Percentiles rank a stretch among this genome's conserved stretches.
phyloP scores from a whole-genome alignment of 2,329 filamentous ascomycete genomes.

The Metarhizium album region DNA sequence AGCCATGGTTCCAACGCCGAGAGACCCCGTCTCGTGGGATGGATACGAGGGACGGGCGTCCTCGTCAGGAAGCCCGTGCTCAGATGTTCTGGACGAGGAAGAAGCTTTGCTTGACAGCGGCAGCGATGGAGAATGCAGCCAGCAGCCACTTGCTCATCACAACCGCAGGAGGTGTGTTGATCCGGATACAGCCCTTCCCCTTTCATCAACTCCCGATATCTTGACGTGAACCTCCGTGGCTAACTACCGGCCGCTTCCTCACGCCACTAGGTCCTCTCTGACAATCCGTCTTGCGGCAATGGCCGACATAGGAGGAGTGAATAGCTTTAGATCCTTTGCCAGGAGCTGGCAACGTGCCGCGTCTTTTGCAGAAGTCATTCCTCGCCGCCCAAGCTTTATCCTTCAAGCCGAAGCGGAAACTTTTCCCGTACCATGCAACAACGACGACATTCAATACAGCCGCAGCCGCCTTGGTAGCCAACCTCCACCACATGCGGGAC shows the following conservation, averaged over 20 bases:
- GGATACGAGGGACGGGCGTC: conserved; percentile 34
- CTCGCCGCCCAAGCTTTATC: conserved; percentile 65
- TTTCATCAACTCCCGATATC: neutral
- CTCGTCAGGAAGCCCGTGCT: conserved; percentile 31
- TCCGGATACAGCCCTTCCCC: neutral
- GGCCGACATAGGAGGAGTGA: conserved; percentile 74
- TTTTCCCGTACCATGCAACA: conserved; percentile 9
- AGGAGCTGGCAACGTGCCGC: conserved; percentile 87
- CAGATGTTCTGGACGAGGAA: conserved; percentile 32
- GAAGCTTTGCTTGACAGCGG: conserved; percentile 35
- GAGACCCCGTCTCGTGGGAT: conserved; percentile 34
- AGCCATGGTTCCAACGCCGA: conserved; percentile 10
- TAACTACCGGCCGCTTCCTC: neutral
- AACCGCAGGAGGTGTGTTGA: conserved; percentile 20
- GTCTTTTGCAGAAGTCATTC: conserved; percentile 77
- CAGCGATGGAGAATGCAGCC: conserved; percentile 23
- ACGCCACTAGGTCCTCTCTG: conserved; percentile 41
- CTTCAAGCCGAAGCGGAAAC: conserved; percentile 42
- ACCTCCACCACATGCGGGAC: conserved; percentile 26
- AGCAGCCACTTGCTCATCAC: conserved; percentile 15
- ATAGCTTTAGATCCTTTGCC: conserved; percentile 89
- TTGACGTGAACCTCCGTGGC: neutral
- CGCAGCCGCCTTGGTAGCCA: conserved; percentile 29
- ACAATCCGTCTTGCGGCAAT: conserved; percentile 45
- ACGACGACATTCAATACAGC: conserved; percentile 28